Evolutionary conservation across 148 eudicot genomes (phyloP).

Genomic region (Chenopodium berlandieri): DNA sequence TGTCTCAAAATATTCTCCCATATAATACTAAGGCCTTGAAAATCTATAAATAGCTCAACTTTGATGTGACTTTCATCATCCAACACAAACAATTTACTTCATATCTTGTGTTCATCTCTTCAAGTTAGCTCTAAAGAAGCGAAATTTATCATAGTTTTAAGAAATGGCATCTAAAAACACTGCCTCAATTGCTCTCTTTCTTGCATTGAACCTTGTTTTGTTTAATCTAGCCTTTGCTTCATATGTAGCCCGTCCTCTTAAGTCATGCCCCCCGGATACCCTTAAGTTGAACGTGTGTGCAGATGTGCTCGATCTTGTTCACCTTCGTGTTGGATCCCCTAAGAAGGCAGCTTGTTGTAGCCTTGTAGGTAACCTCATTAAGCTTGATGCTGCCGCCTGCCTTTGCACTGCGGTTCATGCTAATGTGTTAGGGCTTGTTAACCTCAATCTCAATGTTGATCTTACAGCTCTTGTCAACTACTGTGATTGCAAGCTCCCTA

Average conservation of each 20-base stretch:
- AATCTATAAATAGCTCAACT: no score
- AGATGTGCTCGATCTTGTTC: slow-evolving; percentile 2
- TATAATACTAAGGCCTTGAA: neutral
- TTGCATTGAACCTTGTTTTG: neutral
- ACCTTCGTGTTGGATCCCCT: neutral
- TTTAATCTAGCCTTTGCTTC: neutral
- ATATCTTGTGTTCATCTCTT: no score
- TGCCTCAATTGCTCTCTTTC: neutral
- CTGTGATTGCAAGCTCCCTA: neutral
- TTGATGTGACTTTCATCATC: no score
- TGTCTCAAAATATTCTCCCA: neutral
- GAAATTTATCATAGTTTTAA: neutral
- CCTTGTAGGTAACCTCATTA: neutral
- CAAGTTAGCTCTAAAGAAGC: neutral
- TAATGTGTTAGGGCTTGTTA: neutral
- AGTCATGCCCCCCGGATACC: slow-evolving; percentile 2
- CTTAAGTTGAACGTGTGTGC: slow-evolving; percentile 3
- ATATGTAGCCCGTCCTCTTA: neutral
- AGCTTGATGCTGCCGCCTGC: slow-evolving; percentile 9
- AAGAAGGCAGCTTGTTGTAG: neutral
- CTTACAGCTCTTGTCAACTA: slow-evolving; percentile 8
- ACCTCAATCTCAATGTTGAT: neutral
- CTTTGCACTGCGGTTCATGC: slow-evolving; percentile 6
- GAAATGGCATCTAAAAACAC: neutral
- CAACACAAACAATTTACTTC: no score